Evolutionary conservation across 768 basidiomycete species (phyloP).

Genomic region (Podaxis carcinomalis): DNA sequence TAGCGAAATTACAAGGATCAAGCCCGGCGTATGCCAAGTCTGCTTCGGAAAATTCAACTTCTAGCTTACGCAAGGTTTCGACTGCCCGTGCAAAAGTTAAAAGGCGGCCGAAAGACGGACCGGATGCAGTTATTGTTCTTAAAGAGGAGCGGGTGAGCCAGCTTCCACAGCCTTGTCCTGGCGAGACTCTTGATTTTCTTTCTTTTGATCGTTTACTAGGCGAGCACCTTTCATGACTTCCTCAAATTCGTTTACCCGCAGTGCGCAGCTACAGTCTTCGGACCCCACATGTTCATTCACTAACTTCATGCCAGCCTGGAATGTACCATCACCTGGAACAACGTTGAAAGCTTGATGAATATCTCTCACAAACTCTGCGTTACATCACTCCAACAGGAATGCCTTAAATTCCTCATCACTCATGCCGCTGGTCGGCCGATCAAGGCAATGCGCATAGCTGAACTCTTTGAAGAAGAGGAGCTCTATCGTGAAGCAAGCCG

Average conservation of each 20-base stretch:
- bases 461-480: conserved; percentile 86
- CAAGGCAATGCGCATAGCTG: conserved; percentile 89
- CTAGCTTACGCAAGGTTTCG: conserved; percentile 12
- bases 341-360: conserved; percentile 89
- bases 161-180: not conserved
- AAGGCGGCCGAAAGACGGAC: conserved; percentile 43
- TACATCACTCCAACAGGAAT: conserved; percentile 74
- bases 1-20: conserved; percentile 57
- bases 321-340: conserved; percentile 94
- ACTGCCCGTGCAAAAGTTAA: conserved; percentile 36
- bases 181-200: not conserved
- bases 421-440: conserved; percentile 92
- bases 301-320: conserved; percentile 50
- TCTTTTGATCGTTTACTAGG: conserved; percentile 30
- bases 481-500: conserved; percentile 87
- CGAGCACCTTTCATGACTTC: conserved; percentile 88
- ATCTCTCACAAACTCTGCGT: conserved; percentile 88
- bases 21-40: conserved; percentile 10
- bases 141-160: conserved; percentile 77
- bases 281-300: not conserved
- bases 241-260: conserved; percentile 92
- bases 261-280: conserved; percentile 38
- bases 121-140: conserved; percentile 84
- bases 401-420: conserved; percentile 82
- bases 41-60: conserved; percentile 12